These are phyloP conservation scores for Ampelocalamus luodianensis DNA, from an alignment of 176 grass and related monocot species.

Conservation along the genomic window DNA sequence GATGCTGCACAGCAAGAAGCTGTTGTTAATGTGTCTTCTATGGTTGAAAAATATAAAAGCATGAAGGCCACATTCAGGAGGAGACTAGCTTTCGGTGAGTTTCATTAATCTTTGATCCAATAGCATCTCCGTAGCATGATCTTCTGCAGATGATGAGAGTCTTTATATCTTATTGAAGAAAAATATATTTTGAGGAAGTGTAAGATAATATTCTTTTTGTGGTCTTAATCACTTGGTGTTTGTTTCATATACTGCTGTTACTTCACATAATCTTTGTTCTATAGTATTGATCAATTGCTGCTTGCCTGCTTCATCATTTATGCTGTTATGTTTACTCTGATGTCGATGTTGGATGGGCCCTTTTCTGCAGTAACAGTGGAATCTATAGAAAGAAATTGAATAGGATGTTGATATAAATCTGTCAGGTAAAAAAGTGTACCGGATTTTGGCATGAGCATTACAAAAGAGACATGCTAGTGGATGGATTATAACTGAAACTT, in stretches of 20 bases:
- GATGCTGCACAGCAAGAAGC: slow-evolving; percentile 67
- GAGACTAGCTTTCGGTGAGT: slow-evolving; percentile 93
- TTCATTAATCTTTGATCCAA: slow-evolving; percentile 25
- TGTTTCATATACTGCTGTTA: slow-evolving; percentile 4
- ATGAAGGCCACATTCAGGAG: slow-evolving; percentile 89
- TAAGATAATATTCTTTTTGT: slow-evolving; percentile 14
- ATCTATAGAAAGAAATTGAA: slow-evolving; percentile 25
- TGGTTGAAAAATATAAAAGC: slow-evolving; percentile 86
- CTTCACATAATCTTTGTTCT: slow-evolving; percentile 18
- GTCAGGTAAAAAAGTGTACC: background rate
- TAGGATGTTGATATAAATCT: slow-evolving; percentile 32
- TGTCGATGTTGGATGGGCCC: background rate
- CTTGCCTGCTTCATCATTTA: background rate
- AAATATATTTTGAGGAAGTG: background rate
- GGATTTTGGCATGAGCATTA: background rate
- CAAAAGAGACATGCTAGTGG: slow-evolving; percentile 10
- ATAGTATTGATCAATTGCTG: slow-evolving; percentile 11
- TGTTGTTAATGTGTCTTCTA: slow-evolving; percentile 73
- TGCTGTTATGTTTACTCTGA: slow-evolving; percentile 32
- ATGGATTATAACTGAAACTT: slow-evolving; percentile 31
- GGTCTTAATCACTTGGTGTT: background rate
- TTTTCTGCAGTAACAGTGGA: slow-evolving; percentile 25
- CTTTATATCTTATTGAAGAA: slow-evolving; percentile 24
- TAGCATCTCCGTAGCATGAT: slow-evolving; percentile 23
- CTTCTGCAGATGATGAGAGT: background rate